phyloP scores from a whole-genome alignment of 2,329 filamentous ascomycete genomes.

The Phialocephala sp. region DNA sequence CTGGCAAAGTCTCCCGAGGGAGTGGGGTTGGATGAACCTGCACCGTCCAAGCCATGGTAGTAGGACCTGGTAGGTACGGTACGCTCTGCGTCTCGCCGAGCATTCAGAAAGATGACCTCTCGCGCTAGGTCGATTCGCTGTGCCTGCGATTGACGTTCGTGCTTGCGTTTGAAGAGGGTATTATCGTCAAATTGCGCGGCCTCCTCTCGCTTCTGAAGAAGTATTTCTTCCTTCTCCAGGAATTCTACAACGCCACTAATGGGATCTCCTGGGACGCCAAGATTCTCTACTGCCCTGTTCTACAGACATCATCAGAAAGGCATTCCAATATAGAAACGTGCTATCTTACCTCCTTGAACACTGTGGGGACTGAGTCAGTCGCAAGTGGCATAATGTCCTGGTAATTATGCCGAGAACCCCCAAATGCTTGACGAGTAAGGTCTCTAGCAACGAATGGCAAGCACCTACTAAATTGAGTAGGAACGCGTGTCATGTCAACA shows the following conservation, averaged over 20 bases:
- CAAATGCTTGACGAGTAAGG: constrained; percentile 25
- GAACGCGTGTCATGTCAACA: constrained; percentile 25
- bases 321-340: neutral
- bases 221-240: neutral
- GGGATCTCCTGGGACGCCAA: neutral
- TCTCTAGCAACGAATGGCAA: constrained; percentile 21
- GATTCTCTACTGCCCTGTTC: neutral
- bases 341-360: constrained; percentile 13
- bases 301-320: neutral
- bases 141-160: neutral
- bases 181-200: no score
- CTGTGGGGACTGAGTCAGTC: constrained; percentile 18
- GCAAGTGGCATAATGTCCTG: neutral
- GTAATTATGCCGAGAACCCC: neutral
- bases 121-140: neutral
- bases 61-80: neutral
- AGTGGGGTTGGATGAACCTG: neutral
- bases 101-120: constrained; percentile 22
- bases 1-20: neutral
- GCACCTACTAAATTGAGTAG: constrained; percentile 19
- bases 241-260: neutral
- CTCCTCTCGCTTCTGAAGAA: neutral
- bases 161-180: neutral
- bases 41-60: neutral
- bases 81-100: neutral